Evolutionary conservation across 2,329 filamentous ascomycete genomes (phyloP), one percentile per base, ranked within the genome.

Genomic region (Ceratocystis albifundus): DNA sequence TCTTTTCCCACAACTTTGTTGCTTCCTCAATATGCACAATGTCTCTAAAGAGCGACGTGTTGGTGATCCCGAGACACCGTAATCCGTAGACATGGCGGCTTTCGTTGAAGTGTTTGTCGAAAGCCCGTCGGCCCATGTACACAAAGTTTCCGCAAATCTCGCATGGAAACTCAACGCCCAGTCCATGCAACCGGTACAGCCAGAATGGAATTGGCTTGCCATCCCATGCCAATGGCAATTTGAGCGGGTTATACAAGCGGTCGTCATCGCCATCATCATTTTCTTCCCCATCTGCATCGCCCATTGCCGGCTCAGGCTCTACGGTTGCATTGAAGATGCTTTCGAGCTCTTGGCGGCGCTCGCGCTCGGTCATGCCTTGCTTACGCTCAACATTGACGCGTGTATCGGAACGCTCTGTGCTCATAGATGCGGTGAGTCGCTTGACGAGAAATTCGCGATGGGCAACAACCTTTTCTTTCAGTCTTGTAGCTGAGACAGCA

Each of bases 171-270:
- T 99, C 94, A 12, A 96, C 91, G 7, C 94, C 94, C 30, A 99
- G 79, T 1, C 94, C 94, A 73, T 99, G 94, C 17, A 99, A 82
- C 71, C 96, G 94, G 80, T 97, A 99, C 17, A 99, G 82, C 94
- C 94, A 99, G 79, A 94, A 99, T 0, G 95, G 94, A 71, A 99
- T 99, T 0, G 95, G 94, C 74, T 99, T 99, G 71, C 95, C 94
- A 71, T 99, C 94, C 95, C 95, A 99, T 1, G 90, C 93, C 6
- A 99, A 82, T 0, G 94, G 94, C 1, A 99, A 81, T 74, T 99
- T 99, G 70, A 99, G 82, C 0, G 94, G 94, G 75, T 99, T 99
- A 80, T 97, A 96, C 68, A 97, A 89, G 74, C 87, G 92, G 70
- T 96, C 91, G 55, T 93, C 89, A 48, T 86, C 88, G 15, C 90